Evolutionary conservation across 306 rosid species (phyloP).

Genomic region (Cajanus cajan): DNA sequence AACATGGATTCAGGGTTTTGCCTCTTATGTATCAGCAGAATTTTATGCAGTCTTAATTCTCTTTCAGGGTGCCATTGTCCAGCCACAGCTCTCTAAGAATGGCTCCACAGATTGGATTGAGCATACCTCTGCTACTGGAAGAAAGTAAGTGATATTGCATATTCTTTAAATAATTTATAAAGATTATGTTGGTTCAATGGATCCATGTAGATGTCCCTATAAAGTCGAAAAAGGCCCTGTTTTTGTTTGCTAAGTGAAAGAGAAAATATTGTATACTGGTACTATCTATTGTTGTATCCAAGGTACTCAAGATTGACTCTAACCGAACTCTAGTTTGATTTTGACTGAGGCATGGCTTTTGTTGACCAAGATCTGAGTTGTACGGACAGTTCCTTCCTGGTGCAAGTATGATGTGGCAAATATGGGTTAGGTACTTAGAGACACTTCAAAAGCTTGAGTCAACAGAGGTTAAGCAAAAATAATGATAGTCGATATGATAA

Average conservation of each 20-base stretch:
- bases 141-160: conserved; percentile 50
- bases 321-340: not conserved
- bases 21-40: not conserved
- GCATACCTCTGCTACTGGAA: conserved; percentile 82
- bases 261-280: not conserved
- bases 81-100: conserved; percentile 36
- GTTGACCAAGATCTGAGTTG: not conserved
- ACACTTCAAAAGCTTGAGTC: not conserved
- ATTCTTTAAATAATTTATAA: not conserved
- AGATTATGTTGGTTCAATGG: not conserved
- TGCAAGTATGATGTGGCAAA: not conserved
- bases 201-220: not conserved
- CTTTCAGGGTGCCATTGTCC: conserved; percentile 54
- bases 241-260: not conserved
- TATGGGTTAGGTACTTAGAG: not conserved
- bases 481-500: not conserved
- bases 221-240: not conserved
- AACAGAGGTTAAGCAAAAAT: not conserved
- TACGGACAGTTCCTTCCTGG: not conserved
- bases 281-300: not conserved
- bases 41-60: conserved; percentile 4
- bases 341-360: not conserved
- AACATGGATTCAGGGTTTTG: not conserved
- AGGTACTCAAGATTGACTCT: not conserved
- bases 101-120: conserved; percentile 80